phyloP scores from a whole-genome alignment of 805 yeast species.

The Myxozyma kluyveri region DNA sequence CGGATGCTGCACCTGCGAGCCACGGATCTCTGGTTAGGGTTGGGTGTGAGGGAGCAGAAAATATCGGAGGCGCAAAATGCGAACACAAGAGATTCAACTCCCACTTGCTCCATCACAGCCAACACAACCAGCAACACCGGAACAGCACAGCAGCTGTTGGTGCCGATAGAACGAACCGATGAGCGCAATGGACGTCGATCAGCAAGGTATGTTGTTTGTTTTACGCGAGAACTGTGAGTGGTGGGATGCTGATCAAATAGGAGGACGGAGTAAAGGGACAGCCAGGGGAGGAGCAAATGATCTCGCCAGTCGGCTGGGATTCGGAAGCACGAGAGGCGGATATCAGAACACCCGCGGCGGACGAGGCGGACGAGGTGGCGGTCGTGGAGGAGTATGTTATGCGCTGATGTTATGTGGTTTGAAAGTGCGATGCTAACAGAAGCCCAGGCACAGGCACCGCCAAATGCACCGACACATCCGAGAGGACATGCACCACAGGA shows the following conservation, averaged over 20 bases:
- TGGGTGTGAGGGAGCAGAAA: not conserved
- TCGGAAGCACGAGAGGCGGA: not conserved
- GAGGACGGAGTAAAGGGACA: not conserved
- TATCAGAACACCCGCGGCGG: not conserved
- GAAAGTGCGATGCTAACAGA: not conserved
- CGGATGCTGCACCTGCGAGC: too few relatives aligned
- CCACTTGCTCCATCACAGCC: too few relatives aligned
- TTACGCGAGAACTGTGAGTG: too few relatives aligned
- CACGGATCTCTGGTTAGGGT: too few relatives aligned
- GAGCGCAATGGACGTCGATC: slow-evolving; percentile 24
- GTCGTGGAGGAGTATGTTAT: not conserved
- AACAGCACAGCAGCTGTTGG: too few relatives aligned
- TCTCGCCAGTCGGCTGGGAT: not conserved
- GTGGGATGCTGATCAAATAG: not conserved
- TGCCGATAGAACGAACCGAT: too few relatives aligned
- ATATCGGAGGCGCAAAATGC: too few relatives aligned
- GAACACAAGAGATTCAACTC: too few relatives aligned
- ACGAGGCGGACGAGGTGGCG: slow-evolving; percentile 6
- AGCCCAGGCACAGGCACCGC: not conserved
- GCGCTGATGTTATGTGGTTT: not conserved
- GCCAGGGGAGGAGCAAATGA: not conserved
- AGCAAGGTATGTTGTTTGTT: slow-evolving; percentile 5
- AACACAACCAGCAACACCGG: too few relatives aligned
- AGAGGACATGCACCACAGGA: not conserved
- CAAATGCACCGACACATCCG: not conserved